Base-by-base conservation (phyloP, 2,329 filamentous ascomycete species). In the Ascochyta lentis region DNA sequence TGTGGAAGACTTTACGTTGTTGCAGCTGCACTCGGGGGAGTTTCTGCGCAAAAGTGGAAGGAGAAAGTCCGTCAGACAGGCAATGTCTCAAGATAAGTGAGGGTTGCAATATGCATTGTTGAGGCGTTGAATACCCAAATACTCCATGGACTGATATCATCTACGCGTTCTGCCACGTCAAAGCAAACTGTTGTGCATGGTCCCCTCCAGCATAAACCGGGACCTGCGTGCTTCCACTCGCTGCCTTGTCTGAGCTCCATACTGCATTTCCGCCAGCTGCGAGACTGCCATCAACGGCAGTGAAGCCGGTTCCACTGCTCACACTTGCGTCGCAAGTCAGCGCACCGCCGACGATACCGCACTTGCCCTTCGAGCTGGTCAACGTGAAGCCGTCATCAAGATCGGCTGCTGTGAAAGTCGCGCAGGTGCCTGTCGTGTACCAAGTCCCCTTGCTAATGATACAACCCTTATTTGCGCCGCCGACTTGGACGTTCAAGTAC, bases 381-480 rank as follows among this genome's bases (percentile, higher is more conserved):
- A 81, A 41, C 10, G 66, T 72, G 50, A 75, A 75, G 12, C 69
- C 68, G 16, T 50, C 54, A 15, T 61, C 67, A 9, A 59, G 55
- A 1, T 78, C 56, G 4, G 81, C 75, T 4, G 86, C 85, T 0
- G 81, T 85, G 70, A 85, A 89, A 0, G 84, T 88, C 0, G 88
- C 89, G 67, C 88, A 90, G 0, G 87, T 88, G 2, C 88, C 87
- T 1, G 79, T 81, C 0, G 81, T 81, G 67, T 88, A 91, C 89
- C 88, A 91, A 0, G 82, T 84, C 0, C 89, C 89, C 9, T 76
- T 79, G 51, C 82, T 82, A 68, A 90, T 91, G 54, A 91, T 80
- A 63, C 87, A 91, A n/a, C 89, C 88, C 7, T 78, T 80, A 43
- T 77, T 69, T n/a, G 67, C 68, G 3, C 83, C 81, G 16, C 76